Evolutionary conservation across 345 rosid genomes (phyloP).

Genomic region (Acer yangbiense): DNA sequence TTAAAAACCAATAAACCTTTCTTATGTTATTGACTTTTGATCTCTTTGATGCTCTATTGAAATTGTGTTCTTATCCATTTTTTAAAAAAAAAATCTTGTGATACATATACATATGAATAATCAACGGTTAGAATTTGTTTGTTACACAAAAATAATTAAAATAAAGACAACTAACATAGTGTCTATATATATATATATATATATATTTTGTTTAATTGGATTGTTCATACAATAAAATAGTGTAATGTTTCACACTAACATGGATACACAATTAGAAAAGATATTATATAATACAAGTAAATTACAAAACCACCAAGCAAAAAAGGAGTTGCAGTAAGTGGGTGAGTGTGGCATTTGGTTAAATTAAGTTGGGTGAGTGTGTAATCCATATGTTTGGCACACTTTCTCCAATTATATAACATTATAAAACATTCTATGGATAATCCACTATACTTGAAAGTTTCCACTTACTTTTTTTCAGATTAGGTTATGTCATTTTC

Average conservation of each 20-base stretch:
- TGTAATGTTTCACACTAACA: background rate
- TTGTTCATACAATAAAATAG: too few relatives aligned
- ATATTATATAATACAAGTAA: too few relatives aligned
- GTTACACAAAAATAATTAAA: too few relatives aligned
- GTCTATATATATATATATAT: too few relatives aligned
- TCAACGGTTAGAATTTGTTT: too few relatives aligned
- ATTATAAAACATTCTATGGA: background rate
- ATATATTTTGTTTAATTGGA: too few relatives aligned
- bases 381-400: conserved; percentile 23
- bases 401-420: conserved; percentile 6
- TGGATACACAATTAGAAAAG: too few relatives aligned
- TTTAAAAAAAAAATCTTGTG: too few relatives aligned
- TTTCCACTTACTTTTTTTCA: conserved; percentile 6
- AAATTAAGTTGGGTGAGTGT: conserved; percentile 23
- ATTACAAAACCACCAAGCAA: background rate
- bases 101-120: too few relatives aligned
- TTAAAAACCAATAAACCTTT: background rate
- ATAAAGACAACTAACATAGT: too few relatives aligned
- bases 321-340: background rate
- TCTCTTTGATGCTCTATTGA: background rate
- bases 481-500: conserved; percentile 4
- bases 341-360: background rate
- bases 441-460: conserved; percentile 23
- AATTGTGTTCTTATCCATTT: background rate
- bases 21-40: too few relatives aligned